Evolutionary conservation across 345 rosid species (phyloP).

Genomic region (Sonneratia alba): DNA sequence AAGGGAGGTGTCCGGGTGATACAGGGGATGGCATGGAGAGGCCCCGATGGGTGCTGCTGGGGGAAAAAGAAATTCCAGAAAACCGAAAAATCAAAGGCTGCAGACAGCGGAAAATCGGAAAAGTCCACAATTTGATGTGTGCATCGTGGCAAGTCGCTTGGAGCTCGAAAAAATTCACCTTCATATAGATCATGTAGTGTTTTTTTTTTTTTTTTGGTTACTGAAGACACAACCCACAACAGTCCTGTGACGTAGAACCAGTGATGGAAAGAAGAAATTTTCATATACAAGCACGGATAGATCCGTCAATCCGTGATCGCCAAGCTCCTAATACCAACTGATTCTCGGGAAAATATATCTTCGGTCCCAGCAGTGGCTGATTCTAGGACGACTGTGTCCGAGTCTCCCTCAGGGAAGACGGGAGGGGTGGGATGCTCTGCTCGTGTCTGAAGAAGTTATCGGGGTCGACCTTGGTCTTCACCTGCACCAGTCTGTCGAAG

Average conservation of each 20-base stretch:
- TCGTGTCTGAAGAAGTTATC: constrained; percentile 48
- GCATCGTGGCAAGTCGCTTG: no score
- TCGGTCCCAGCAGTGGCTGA: neutral
- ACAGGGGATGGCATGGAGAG: no score
- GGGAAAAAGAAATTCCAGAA: no score
- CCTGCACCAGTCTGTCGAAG: constrained; percentile 34
- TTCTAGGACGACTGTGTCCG: neutral
- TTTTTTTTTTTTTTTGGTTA: no score
- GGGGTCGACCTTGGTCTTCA: constrained; percentile 50
- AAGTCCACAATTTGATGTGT: no score
- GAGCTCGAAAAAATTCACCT: no score
- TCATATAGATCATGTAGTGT: no score
- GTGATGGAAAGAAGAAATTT: neutral
- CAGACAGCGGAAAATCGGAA: no score
- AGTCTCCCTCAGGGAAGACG: neutral
- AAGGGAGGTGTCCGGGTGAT: no score
- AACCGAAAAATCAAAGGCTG: no score
- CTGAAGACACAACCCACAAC: no score
- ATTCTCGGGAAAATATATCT: neutral
- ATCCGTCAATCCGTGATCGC: neutral
- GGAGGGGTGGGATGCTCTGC: constrained; percentile 59
- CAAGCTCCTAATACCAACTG: neutral
- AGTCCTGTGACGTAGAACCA: neutral
- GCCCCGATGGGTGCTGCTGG: no score
- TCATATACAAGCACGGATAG: neutral